Percentiles rank a stretch among this genome's conserved stretches.
Evolutionary conservation across 73 alveolate species (phyloP).

Genomic region (Paramecium sexaurelia): DNA sequence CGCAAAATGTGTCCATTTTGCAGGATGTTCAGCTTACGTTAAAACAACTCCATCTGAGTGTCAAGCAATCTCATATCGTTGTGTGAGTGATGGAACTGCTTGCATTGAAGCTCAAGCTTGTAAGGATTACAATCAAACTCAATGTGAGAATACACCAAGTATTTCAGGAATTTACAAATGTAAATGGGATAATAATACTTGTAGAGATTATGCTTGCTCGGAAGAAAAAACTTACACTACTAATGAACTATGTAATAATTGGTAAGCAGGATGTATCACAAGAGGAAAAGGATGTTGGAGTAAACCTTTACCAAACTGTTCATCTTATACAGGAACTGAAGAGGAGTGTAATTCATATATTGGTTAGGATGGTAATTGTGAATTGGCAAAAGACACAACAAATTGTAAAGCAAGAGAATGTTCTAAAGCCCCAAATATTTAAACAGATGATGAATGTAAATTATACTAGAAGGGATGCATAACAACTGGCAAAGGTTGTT

Average conservation of each 20-base stretch:
- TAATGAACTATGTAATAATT: background rate
- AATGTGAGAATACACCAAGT: background rate
- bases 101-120: constrained; percentile 12
- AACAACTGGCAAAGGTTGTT: constrained; percentile 33
- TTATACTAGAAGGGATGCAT: constrained; percentile 4
- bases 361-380: constrained; percentile 36
- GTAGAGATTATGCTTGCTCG: constrained; percentile 21
- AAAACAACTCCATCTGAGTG: constrained; percentile 12
- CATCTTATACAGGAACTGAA: constrained; percentile 4
- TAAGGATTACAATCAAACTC: background rate
- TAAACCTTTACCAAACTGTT: background rate
- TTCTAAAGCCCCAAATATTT: background rate
- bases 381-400: background rate
- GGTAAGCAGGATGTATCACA: constrained; percentile 17
- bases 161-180: constrained; percentile 25
- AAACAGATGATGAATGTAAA: background rate
- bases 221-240: background rate
- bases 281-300: constrained; percentile 48
- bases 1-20: background rate
- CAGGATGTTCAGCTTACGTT: constrained; percentile 54
- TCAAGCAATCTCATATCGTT: background rate
- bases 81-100: constrained; percentile 23
- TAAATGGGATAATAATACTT: background rate
- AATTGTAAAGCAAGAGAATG: constrained; percentile 47
- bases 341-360: background rate